A percentile compares a stretch with the other conserved stretches of the same genome.
Conservation (phyloP, 768 basidiomycete species). For the Phlebiopsis flavidoalba region DNA sequence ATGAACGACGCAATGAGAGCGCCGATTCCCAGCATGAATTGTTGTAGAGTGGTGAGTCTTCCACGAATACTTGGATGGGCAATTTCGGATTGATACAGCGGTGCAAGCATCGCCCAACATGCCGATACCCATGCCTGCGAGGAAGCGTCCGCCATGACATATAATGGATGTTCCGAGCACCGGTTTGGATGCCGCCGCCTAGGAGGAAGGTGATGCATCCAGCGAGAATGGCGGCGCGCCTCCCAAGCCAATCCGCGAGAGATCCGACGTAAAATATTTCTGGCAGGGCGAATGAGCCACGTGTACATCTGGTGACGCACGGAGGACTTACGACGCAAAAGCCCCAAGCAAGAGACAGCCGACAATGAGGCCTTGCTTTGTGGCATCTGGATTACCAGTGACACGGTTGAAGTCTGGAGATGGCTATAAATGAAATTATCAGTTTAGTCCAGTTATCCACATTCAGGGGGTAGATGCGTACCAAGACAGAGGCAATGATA, state of each 20-base stretch:
- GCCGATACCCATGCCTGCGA: conserved; percentile 39
- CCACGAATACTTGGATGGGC: conserved; percentile 54
- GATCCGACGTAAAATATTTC: conserved; percentile 18
- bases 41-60: conserved; percentile 47
- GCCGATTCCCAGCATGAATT: conserved; percentile 43
- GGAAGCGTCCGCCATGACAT: conserved; percentile 48
- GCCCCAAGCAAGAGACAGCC: conserved; percentile 21
- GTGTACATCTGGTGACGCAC: background rate
- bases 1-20: conserved; percentile 44
- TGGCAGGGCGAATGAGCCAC: background rate
- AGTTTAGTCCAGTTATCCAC: background rate
- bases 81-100: conserved; percentile 56
- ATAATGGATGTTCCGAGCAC: conserved; percentile 39
- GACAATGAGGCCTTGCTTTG: conserved; percentile 18
- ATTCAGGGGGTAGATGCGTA: background rate
- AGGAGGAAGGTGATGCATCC: conserved; percentile 24
- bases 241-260: conserved; percentile 17
- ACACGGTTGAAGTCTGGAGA: conserved; percentile 16
- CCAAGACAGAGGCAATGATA: conserved; percentile 43
- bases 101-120: conserved; percentile 46
- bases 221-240: conserved; percentile 16
- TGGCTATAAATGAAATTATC: conserved; percentile 5
- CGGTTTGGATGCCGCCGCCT: conserved; percentile 43
- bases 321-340: conserved; percentile 16
- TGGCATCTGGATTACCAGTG: conserved; percentile 16